phyloP scores from a whole-genome alignment of 192 early-diverging fungal species.

The Entrophospora sp. region DNA sequence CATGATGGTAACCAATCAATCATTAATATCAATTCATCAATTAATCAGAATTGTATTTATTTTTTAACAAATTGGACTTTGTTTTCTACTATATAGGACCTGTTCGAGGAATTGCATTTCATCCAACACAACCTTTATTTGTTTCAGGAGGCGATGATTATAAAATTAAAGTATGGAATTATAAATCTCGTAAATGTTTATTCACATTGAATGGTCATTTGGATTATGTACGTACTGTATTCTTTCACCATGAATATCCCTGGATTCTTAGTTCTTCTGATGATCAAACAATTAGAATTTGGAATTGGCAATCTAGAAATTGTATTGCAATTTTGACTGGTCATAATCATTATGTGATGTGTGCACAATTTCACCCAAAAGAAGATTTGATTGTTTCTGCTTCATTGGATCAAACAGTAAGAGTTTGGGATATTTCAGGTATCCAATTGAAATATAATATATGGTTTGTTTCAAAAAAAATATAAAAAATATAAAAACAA shows the following conservation, averaged over 20 bases:
- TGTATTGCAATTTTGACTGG: constrained; percentile 97
- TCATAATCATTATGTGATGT: constrained; percentile 99
- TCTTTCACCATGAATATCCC: constrained; percentile 95
- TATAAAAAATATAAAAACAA: too few species aligned
- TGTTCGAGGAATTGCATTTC: constrained; percentile 93
- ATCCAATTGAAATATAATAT: too few species aligned
- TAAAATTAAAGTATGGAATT: constrained; percentile 99
- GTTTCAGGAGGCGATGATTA: constrained; percentile 98
- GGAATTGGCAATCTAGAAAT: constrained; percentile 99
- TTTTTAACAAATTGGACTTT: too few species aligned
- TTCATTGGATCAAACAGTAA: constrained; percentile 91
- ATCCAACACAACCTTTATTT: constrained; percentile 92
- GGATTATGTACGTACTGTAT: constrained; percentile 95
- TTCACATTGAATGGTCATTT: constrained; percentile 97
- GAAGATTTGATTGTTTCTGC: constrained; percentile 95
- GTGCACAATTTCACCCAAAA: constrained; percentile 96
- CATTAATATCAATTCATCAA: too few species aligned
- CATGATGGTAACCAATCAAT: constrained; percentile 77
- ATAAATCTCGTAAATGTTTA: constrained; percentile 91
- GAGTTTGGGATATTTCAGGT: constrained; percentile 99
- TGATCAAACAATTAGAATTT: constrained; percentile 98
- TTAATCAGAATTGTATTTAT: too few species aligned
- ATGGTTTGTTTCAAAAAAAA: too few species aligned
- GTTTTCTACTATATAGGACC: constrained; percentile 62
- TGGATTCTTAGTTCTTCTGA: constrained; percentile 97